These are phyloP conservation scores for Rhizopogon vesiculosus DNA, from an alignment of 768 basidiomycete species.

Conservation along the genomic window DNA sequence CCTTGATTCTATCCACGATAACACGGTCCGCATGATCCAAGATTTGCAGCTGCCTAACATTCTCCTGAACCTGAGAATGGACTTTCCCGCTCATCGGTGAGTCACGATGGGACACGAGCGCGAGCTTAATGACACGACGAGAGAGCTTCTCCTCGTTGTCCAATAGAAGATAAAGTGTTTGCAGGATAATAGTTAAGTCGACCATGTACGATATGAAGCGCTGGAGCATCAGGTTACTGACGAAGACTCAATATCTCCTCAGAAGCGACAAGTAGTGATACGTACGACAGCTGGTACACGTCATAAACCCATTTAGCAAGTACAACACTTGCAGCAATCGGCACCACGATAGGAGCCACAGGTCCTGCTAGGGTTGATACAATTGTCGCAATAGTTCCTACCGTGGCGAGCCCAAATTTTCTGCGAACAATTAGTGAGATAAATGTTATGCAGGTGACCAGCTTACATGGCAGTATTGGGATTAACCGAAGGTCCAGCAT, in stretches of 20 bases:
- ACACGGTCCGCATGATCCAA: too few relatives aligned
- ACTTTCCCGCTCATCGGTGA: too few relatives aligned
- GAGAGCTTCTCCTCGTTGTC: background rate
- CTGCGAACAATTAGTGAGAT: background rate
- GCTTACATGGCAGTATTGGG: background rate
- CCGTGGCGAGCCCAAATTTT: background rate
- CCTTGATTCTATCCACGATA: too few relatives aligned
- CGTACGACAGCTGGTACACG: background rate
- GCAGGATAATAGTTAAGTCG: slow-evolving; percentile 20
- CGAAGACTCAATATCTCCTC: background rate
- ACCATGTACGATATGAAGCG: slow-evolving; percentile 21
- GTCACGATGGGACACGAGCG: too few relatives aligned
- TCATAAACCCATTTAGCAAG: background rate
- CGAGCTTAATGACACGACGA: too few relatives aligned
- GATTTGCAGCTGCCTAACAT: too few relatives aligned
- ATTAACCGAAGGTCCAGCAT: background rate
- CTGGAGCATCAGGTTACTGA: slow-evolving; percentile 4
- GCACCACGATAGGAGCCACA: background rate
- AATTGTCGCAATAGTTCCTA: background rate
- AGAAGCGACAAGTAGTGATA: background rate
- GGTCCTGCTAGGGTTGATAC: background rate
- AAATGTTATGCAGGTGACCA: background rate
- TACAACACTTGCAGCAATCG: background rate
- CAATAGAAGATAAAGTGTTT: slow-evolving; percentile 9
- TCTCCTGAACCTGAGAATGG: too few relatives aligned